Percentiles rank a stretch among this genome's conserved stretches.
Evolutionary conservation across 2,329 filamentous ascomycete species (phyloP).

Genomic region (Diaporthe velutina): DNA sequence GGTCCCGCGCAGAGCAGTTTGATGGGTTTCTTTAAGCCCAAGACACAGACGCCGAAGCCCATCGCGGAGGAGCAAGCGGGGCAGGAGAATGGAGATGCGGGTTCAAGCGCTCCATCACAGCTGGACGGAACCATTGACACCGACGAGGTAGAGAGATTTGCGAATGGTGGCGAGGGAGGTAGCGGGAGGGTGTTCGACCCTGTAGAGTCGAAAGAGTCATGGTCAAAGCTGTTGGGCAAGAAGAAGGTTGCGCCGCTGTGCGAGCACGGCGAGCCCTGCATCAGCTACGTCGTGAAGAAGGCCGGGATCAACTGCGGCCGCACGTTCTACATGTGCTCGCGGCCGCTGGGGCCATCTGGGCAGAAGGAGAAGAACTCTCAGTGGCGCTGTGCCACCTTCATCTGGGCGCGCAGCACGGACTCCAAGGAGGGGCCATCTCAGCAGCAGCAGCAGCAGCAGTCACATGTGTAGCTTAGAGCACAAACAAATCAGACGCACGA

Average conservation of each 20-base stretch:
- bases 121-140: not conserved
- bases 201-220: slow-evolving; percentile 81
- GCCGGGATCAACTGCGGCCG: slow-evolving; percentile 83
- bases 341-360: slow-evolving; percentile 86
- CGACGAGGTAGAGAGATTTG: not conserved
- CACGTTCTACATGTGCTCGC: slow-evolving; percentile 73
- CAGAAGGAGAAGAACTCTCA: slow-evolving; percentile 86
- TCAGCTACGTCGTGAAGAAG: slow-evolving; percentile 88
- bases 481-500: not conserved
- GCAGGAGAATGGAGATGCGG: not conserved
- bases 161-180: not conserved
- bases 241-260: slow-evolving; percentile 78
- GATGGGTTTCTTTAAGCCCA: slow-evolving; percentile 84
- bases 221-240: slow-evolving; percentile 86
- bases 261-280: slow-evolving; percentile 90
- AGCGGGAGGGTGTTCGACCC: slow-evolving; percentile 71
- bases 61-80: not conserved
- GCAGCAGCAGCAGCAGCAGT: not conserved
- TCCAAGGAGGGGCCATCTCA: slow-evolving; percentile 35
- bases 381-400: slow-evolving; percentile 91
- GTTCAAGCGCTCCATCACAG: not conserved
- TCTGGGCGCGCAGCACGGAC: slow-evolving; percentile 57
- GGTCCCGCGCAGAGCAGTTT: slow-evolving; percentile 67
- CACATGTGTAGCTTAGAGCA: slow-evolving; percentile 27
- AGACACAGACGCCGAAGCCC: slow-evolving; percentile 45